Evolutionary conservation across 768 basidiomycete species (phyloP).

Genomic region (Pleurotus citrinopileatus): DNA sequence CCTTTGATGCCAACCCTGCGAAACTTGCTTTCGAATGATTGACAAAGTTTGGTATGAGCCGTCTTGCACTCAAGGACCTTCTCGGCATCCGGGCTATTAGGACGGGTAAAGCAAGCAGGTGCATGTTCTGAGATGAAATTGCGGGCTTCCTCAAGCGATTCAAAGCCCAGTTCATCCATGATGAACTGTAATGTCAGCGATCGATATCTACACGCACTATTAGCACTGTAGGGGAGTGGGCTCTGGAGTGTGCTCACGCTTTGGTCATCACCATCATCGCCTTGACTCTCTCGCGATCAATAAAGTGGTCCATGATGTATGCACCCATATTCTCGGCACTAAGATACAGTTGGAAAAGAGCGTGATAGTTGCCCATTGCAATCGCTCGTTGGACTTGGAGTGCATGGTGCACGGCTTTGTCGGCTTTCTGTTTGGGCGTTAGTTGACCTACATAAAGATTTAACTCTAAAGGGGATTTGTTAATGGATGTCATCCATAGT

Average conservation of each 20-base stretch:
- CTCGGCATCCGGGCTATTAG: slow-evolving; percentile 55
- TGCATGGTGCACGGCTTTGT: slow-evolving; percentile 82
- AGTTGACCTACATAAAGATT: slow-evolving; percentile 98
- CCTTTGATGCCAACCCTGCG: slow-evolving; percentile 89
- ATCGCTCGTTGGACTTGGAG: slow-evolving; percentile 85
- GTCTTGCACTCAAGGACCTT: slow-evolving; percentile 73
- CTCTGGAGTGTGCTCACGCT: slow-evolving; percentile 61
- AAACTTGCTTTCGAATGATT: slow-evolving; percentile 77
- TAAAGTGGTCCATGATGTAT: slow-evolving; percentile 99
- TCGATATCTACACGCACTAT: slow-evolving; percentile 61
- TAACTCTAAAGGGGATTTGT: slow-evolving; percentile 58
- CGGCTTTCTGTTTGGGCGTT: slow-evolving; percentile 85
- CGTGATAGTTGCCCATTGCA: slow-evolving; percentile 92
- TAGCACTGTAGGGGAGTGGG: neutral
- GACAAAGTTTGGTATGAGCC: slow-evolving; percentile 51
- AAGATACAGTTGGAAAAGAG: slow-evolving; percentile 81
- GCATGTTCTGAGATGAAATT: slow-evolving; percentile 71
- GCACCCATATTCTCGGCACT: slow-evolving; percentile 94
- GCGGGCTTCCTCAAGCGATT: slow-evolving; percentile 56
- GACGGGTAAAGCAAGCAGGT: slow-evolving; percentile 65
- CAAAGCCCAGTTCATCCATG: slow-evolving; percentile 82
- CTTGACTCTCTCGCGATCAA: slow-evolving; percentile 83
- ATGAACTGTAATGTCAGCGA: slow-evolving; percentile 77
- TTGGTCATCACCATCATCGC: slow-evolving; percentile 89
- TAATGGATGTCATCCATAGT: slow-evolving; percentile 4